Evolutionary conservation across 2,329 filamentous ascomycete species (phyloP).

Genomic region (Karstenula rhodostoma): DNA sequence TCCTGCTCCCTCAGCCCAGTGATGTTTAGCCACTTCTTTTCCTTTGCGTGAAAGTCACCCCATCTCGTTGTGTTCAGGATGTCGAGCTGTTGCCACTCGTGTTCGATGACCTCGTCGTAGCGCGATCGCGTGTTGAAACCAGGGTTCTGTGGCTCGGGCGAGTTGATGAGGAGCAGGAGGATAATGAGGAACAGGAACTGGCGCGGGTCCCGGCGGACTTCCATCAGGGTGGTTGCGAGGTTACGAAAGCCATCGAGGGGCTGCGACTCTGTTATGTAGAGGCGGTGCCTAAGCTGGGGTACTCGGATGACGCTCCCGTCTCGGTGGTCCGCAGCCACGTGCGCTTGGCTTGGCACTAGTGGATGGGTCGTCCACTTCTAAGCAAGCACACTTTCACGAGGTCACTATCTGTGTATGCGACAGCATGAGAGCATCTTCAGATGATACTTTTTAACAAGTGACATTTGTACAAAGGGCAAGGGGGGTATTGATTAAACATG

Average conservation of each 20-base stretch:
- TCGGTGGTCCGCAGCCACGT: constrained; percentile 18
- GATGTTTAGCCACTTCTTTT: constrained; percentile 62
- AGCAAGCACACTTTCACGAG: not conserved
- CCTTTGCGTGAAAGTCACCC: constrained; percentile 59
- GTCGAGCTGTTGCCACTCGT: constrained; percentile 60
- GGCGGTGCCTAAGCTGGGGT: constrained; percentile 14
- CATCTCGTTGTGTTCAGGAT: constrained; percentile 48
- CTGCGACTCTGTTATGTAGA: constrained; percentile 9
- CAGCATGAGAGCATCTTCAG: not conserved
- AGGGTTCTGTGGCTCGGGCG: constrained; percentile 45
- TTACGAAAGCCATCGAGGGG: constrained; percentile 35
- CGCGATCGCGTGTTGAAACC: constrained; percentile 42
- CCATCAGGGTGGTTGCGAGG: constrained; percentile 42
- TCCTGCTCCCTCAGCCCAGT: constrained; percentile 79
- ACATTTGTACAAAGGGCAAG: constrained; percentile 28
- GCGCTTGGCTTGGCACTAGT: constrained; percentile 11
- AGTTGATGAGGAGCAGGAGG: constrained; percentile 49
- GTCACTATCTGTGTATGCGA: not conserved
- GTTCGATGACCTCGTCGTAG: constrained; percentile 57
- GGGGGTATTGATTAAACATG: constrained; percentile 45
- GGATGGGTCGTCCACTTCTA: not conserved
- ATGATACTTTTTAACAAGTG: not conserved
- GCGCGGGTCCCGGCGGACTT: constrained; percentile 47
- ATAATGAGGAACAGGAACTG: constrained; percentile 49
- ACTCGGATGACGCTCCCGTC: constrained; percentile 20